Evolutionary conservation across 805 yeast genomes (phyloP), one percentile per base, ranked within the genome.

Genomic region (Teunomyces atbi): DNA sequence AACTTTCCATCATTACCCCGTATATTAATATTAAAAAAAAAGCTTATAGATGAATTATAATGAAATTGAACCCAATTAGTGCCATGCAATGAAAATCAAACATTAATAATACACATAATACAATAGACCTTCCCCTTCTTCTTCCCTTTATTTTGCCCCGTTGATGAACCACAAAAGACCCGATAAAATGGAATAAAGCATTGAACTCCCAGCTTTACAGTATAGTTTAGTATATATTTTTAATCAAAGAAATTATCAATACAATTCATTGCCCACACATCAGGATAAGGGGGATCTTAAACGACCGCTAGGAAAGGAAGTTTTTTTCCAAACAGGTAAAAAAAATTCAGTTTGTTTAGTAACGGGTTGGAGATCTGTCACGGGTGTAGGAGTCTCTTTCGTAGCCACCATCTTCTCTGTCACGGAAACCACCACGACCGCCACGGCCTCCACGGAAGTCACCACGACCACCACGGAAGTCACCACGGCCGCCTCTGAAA

Each of bases 361-460:
- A 83, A 73, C 89, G 82, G 53, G 85, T 77, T 69, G 90, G 89
- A 50, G 90, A 83, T 79, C 89, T 83, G 64, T 72, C 77, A 59
- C 77, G 67, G 45, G 55, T 62, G 61, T 68, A 71, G 20, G 73
- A 66, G 55, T 69, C 75, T 61, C 74, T 65, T 56, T 55, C 76
- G 82, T 56, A 77, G 72, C 48, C 82, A 29, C 73, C 62, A 41
- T 66, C 73, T 50, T 42, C 45, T 16, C 45, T 33, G 27, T 38
- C 42, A 18, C 29, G 37, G 46, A 41, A 45, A 29, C 52, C 54
- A 64, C 70, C 70, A 49, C 73, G 72, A 49, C 65, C 59, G 55
- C 57, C 62, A 41, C 74, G 65, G 53, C 69, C 70, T 28, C 59
- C 59, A 44, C 58, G 49, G 53, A 46, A 54, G 20, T 59, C 61